Evolutionary conservation across 2,329 filamentous ascomycete genomes (phyloP).

Genomic region (Aspergillus sp.): DNA sequence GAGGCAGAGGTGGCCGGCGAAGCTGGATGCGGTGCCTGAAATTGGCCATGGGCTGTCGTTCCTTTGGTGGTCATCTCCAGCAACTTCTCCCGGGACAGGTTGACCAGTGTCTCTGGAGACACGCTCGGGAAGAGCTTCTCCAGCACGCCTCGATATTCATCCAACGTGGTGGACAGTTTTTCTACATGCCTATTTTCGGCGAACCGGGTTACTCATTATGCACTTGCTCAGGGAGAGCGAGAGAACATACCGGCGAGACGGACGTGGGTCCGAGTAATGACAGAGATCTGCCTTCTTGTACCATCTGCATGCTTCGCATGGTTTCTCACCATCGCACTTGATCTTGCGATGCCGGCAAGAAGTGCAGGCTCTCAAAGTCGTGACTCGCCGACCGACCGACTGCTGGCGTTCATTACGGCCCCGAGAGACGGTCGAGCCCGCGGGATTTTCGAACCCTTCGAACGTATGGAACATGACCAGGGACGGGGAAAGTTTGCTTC

Average conservation of each 20-base stretch:
- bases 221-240: neutral
- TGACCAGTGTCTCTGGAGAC: conserved; percentile 51
- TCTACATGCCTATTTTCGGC: conserved; percentile 43
- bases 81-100: conserved; percentile 59
- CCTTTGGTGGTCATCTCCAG: conserved; percentile 51
- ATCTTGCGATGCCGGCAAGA: conserved; percentile 81
- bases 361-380: conserved; percentile 59
- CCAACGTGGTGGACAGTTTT: conserved; percentile 63
- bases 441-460: conserved; percentile 40
- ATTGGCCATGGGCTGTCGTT: conserved; percentile 11
- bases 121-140: conserved; percentile 63
- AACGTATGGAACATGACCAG: conserved; percentile 43
- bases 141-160: conserved; percentile 64
- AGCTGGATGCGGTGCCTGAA: conserved; percentile 35
- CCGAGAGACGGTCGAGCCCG: conserved; percentile 25
- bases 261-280: conserved; percentile 77
- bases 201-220: conserved; percentile 7
- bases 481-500: neutral
- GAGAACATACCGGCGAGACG: conserved; percentile 68
- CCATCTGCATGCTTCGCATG: conserved; percentile 79
- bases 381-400: conserved; percentile 35
- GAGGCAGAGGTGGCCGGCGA: conserved; percentile 51
- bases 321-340: conserved; percentile 77
- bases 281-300: conserved; percentile 77
- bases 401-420: conserved; percentile 34